phyloP scores from a whole-genome alignment of 768 basidiomycete genomes.

The Sarcomyxa edulis region DNA sequence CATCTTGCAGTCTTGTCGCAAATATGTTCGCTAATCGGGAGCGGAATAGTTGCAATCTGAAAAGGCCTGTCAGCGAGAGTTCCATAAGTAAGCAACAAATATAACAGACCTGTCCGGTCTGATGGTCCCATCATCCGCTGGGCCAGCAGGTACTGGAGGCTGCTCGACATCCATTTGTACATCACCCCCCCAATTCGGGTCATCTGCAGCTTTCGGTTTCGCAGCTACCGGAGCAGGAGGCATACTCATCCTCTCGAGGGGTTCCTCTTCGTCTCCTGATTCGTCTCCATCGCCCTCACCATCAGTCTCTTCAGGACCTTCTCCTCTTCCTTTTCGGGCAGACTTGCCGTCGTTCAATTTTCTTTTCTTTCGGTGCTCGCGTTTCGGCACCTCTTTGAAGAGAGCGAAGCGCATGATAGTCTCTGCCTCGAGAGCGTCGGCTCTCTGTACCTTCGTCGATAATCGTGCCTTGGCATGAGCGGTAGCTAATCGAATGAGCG shows the following conservation, averaged over 20 bases:
- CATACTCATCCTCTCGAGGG: slow-evolving; percentile 44
- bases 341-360: slow-evolving; percentile 72
- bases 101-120: slow-evolving; percentile 53
- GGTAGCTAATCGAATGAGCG: slow-evolving; percentile 94
- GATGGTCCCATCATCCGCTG: slow-evolving; percentile 37
- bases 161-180: slow-evolving; percentile 53
- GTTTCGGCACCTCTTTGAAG: slow-evolving; percentile 93
- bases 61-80: slow-evolving; percentile 7
- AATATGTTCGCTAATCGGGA: slow-evolving; percentile 69
- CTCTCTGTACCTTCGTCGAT: slow-evolving; percentile 75
- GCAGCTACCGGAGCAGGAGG: slow-evolving; percentile 30
- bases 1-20: slow-evolving; percentile 60
- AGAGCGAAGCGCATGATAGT: slow-evolving; percentile 95
- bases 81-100: slow-evolving; percentile 2
- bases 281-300: slow-evolving; percentile 45
- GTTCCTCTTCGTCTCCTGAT: slow-evolving; percentile 33
- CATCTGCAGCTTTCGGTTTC: slow-evolving; percentile 23
- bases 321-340: slow-evolving; percentile 42
- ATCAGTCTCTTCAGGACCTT: slow-evolving; percentile 40
- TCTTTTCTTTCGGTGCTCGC: slow-evolving; percentile 76
- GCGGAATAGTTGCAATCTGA: slow-evolving; percentile 78
- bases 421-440: slow-evolving; percentile 87
- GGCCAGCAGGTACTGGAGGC: slow-evolving; percentile 25
- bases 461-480: slow-evolving; percentile 96
- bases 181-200: slow-evolving; percentile 66